Evolutionary conservation across 2,329 filamentous ascomycete species (phyloP), one percentile per base, ranked within the genome.

Genomic region (Didymella pinodella): DNA sequence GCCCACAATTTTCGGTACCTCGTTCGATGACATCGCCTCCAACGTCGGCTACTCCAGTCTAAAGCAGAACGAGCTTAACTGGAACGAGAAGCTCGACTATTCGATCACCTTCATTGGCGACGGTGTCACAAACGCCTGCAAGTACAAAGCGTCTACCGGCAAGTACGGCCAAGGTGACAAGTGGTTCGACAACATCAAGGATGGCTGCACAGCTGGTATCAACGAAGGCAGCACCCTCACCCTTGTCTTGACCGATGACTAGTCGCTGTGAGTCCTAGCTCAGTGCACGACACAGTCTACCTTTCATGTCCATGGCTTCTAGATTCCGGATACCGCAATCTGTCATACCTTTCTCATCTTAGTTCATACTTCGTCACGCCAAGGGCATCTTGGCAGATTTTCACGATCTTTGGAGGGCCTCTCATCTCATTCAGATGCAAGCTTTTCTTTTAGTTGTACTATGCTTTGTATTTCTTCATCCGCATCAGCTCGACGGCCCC

Each of bases 1-100:
- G 47, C 93, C 95, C 29, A 81, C 92, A 69, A 94, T 93, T 81
- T 81, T 97, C 52, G 94, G 94, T 76, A 88, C 93, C 61, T 92
- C 93, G 62, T 86, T 87, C 78, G 86, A 73, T 22, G 69, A 68
- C 54, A 84, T 65, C 20, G 58, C 65, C 18, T 61, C 62, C 77
- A 84, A 69, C n/a, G 54, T 63, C 88, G 90, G 73, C 80, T 98
- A 87, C 82, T 81, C 97, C 60, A 92, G 91, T 48, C 86, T 97
- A 77, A 92, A 94, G 84, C 88, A 88, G 75, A 97, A 98, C 82
- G 73, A 80, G 61, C 92, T 93, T 5, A 96, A 91, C 55, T 92
- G 64, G 31, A 75, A 78, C 18, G 88, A 86, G 36, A 78, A 81
- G 62, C 88, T 97, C 38, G 84, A 93, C 77, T 97, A 90, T 81